Base-by-base conservation (phyloP, 805 yeast species). In the Ogataea trehalophila region DNA sequence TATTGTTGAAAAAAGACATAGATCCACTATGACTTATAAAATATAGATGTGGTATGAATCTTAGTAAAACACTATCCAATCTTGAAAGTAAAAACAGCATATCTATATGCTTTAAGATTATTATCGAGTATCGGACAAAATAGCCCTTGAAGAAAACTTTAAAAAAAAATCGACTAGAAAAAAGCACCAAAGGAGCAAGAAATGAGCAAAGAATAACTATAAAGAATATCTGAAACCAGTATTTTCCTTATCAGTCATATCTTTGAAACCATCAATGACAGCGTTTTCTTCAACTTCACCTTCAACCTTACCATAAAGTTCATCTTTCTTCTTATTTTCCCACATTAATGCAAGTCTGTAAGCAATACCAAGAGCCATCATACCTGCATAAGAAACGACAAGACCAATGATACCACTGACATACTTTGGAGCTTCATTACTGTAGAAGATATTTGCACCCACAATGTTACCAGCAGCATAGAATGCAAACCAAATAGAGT, bases 371-470 rank as follows among this genome's bases (percentile, higher is more conserved):
- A 50, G 37, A 5, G 43, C 47, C 42, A 49, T 52, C 47, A 52
- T 42, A 17, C 50, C 56, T 35, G 42, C 39, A 33, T 43, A 45
- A 29, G 54, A 48, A 3, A 47, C 43, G 6, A 49, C 26, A 33
- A 52, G 61, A 0, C 80, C 74, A 34, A 78, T 72, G 53, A 80
- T 80, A 8, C 86, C 87, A n/a, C 81, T 74, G 13, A 59, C 64
- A 54, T 79, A 82, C 17, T 67, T 62, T 22, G 85, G 85, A 13
- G 75, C 73, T 45, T 76, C 71, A 23, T 65, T 50, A 0, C 69
- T 70, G 53, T 77, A 73, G 62, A 81, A 81, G 55, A 80, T 63
- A 56, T 81, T 84, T 2, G 87, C 85, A 0, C 85, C 87, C 41
- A 79, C 67, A 49, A 84, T 65, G 54, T 81, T 73, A 8, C 82